Conservation (phyloP, 495 filamentous ascomycete genomes). For the Hypoxylon cercidicola region DNA sequence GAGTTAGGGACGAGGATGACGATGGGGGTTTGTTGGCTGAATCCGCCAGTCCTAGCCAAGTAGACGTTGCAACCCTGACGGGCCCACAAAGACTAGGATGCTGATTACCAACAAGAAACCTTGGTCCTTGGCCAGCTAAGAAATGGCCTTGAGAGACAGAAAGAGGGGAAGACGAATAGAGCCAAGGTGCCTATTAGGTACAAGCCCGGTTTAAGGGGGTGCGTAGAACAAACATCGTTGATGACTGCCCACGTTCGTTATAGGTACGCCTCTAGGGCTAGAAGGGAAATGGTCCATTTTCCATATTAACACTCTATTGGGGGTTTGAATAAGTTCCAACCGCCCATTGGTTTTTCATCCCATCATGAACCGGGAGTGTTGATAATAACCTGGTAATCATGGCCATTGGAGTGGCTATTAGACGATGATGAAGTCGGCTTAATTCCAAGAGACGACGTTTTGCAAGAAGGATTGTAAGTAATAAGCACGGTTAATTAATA, state of each 20-base stretch:
- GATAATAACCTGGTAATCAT: slow-evolving; percentile 50
- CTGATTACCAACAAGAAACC: slow-evolving; percentile 50
- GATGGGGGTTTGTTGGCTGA: slow-evolving; percentile 43
- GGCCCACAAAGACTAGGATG: slow-evolving; percentile 38
- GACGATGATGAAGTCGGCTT: slow-evolving; percentile 41
- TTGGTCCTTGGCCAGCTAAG: slow-evolving; percentile 39
- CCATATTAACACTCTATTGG: slow-evolving; percentile 52
- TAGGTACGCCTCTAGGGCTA: slow-evolving; percentile 34
- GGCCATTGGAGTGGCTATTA: slow-evolving; percentile 18
- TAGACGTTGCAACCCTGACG: slow-evolving; percentile 43
- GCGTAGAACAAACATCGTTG: slow-evolving; percentile 20
- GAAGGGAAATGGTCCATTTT: slow-evolving; percentile 44
- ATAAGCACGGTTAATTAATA: slow-evolving; percentile 37
- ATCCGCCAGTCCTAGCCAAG: slow-evolving; percentile 42
- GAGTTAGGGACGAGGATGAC: slow-evolving; percentile 39
- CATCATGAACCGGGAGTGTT: slow-evolving; percentile 39
- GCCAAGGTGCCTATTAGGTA: slow-evolving; percentile 36
- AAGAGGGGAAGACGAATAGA: slow-evolving; percentile 36
- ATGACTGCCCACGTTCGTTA: slow-evolving; percentile 27
- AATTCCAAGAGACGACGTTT: slow-evolving; percentile 36
- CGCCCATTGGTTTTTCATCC: slow-evolving; percentile 28
- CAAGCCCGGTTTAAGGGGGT: slow-evolving; percentile 32
- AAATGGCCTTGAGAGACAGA: slow-evolving; percentile 33
- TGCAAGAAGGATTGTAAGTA: slow-evolving; percentile 32
- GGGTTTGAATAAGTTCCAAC: slow-evolving; percentile 44